A percentile compares a stretch with the other conserved stretches of the same genome.
Evolutionary conservation across 129 eudicot species (phyloP).

Genomic region (Lactuca saligna): DNA sequence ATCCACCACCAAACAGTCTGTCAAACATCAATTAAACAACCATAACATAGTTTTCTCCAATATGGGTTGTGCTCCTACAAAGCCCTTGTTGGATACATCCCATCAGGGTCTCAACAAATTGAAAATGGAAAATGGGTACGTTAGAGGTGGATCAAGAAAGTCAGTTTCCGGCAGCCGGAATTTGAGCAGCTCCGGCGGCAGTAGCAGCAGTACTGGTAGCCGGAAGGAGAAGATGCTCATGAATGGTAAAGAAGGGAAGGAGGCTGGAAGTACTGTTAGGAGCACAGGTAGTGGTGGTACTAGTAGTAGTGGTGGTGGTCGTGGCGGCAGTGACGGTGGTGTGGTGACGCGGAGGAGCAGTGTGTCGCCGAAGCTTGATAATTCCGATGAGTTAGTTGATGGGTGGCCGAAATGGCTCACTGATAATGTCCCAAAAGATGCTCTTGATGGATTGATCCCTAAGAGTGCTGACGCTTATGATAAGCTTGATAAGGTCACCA

Average conservation of each 20-base stretch:
- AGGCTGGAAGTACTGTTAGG: slow-evolving; percentile 12
- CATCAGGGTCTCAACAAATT: slow-evolving; percentile 46
- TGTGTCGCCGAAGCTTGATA: slow-evolving; percentile 15
- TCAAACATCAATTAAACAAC: slow-evolving; percentile 32
- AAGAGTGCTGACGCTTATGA: slow-evolving; percentile 70
- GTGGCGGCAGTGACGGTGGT: slow-evolving; percentile 28
- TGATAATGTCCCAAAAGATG: slow-evolving; percentile 60
- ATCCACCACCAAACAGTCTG: slow-evolving; percentile 24
- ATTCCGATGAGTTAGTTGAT: slow-evolving; percentile 52
- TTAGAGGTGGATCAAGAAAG: slow-evolving; percentile 45
- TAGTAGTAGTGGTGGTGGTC: slow-evolving; percentile 25
- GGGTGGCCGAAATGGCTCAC: slow-evolving; percentile 87
- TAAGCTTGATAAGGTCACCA: slow-evolving; percentile 68
- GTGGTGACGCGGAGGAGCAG: slow-evolving; percentile 22
- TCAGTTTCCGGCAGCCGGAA: slow-evolving; percentile 49
- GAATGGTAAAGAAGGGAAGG: slow-evolving; percentile 17
- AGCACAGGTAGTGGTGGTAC: slow-evolving; percentile 8
- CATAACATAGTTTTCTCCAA: slow-evolving; percentile 25
- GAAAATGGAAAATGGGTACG: slow-evolving; percentile 56
- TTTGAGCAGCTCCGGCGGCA: neutral
- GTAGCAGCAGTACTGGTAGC: slow-evolving; percentile 18
- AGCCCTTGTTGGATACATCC: slow-evolving; percentile 45
- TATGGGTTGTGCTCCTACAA: slow-evolving; percentile 67
- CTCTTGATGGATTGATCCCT: slow-evolving; percentile 61
- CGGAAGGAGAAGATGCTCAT: slow-evolving; percentile 18